Evolutionary conservation across 805 yeast genomes (phyloP), one percentile per base, ranked within the genome.

Genomic region (Metschnikowia lachancei): DNA sequence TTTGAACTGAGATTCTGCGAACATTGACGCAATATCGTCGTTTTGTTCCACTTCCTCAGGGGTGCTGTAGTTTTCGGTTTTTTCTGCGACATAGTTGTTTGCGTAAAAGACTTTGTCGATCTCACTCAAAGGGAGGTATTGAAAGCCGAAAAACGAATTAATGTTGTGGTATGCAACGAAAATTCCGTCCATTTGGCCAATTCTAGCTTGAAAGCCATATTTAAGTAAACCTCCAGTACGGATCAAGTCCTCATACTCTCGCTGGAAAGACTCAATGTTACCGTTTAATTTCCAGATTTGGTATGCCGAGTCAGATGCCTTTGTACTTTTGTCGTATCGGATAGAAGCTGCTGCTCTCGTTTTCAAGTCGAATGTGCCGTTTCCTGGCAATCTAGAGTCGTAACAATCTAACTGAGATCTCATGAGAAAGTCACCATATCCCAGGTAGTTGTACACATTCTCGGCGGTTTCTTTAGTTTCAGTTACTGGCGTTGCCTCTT

Each of bases 181-280:
- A 2, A 94, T 88, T 5, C 99, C 99, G 65, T 91, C 97, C 98
- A 94, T 92, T 57, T 86, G 82, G 2, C 98, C 99, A 35, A 92
- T 86, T 51, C 97, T 75, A 0, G 97, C 98, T 64, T 94, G 98
- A 54, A 92, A 72, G 2, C 87, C 78, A 60, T 92, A 92, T 66
- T 92, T 92, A 55, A 92, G 69, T 66, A 92, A 66, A 0, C 94
- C 84, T 2, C 73, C 75, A 1, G 92, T 78, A 47, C 87, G 69
- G 14, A 83, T 78, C 56, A 92, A 74, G 58, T 92, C 98, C 50
- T 70, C 74, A 61, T 77, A 75, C 59, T 92, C 99, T 16, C 91
- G 72, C 56, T 86, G 89, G 62, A 81, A 87, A n/a, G 95, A 85
- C 62, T 89, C 96, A 59, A 66, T 81, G 32, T 64, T 62, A 0